Percentiles rank a stretch among this genome's conserved stretches.
Conservation (phyloP, 805 yeast species). For the Barnettozyma botsteinii region DNA sequence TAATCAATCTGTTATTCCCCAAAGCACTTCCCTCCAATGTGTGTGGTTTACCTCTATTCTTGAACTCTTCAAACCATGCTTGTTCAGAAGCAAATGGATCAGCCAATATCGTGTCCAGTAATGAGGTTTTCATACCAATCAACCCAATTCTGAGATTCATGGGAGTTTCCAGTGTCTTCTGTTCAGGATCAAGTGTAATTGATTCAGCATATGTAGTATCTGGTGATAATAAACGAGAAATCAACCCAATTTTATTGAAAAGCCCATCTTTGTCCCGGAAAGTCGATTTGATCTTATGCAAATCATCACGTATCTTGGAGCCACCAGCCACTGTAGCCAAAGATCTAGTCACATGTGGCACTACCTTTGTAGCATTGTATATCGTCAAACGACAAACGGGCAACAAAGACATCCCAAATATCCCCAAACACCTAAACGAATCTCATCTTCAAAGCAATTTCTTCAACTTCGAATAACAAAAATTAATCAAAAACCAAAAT, state of each 20-base stretch:
- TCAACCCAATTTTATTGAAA: slow-evolving; percentile 23
- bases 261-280: slow-evolving; percentile 22
- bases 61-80: slow-evolving; percentile 24
- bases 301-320: neutral
- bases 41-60: slow-evolving; percentile 6
- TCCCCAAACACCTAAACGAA: no score
- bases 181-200: no score
- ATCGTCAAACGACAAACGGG: no score
- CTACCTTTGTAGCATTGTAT: no score
- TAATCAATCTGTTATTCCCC: slow-evolving; percentile 11
- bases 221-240: slow-evolving; percentile 11
- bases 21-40: neutral
- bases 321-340: no score
- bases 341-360: no score
- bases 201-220: neutral
- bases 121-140: slow-evolving; percentile 19
- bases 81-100: slow-evolving; percentile 30
- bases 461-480: no score
- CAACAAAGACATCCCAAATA: no score
- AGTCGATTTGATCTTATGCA: slow-evolving; percentile 13
- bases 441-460: no score
- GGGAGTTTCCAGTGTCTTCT: no score
- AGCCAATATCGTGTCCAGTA: slow-evolving; percentile 26
- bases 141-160: slow-evolving; percentile 26
- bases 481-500: slow-evolving; percentile 1